phyloP scores from a whole-genome alignment of 2,329 filamentous ascomycete genomes.

The Alternaria arbusti region DNA sequence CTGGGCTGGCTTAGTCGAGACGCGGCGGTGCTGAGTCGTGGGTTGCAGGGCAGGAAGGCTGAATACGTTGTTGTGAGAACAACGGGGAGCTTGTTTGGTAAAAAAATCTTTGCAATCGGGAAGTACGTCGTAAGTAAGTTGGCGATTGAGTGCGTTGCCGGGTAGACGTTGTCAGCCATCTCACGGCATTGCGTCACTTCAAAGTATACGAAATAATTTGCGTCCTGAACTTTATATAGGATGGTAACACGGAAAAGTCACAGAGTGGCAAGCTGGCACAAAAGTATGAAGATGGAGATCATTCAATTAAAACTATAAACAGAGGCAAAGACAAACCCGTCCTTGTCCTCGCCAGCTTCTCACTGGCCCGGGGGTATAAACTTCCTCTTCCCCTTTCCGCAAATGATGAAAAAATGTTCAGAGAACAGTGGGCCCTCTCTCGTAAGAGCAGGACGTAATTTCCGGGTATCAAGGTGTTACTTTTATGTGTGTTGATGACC shows the following conservation, averaged over 20 bases:
- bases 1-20: background rate
- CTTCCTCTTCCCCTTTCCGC: background rate
- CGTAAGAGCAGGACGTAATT: conserved; percentile 13
- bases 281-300: background rate
- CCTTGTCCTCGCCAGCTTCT: background rate
- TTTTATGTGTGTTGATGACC: conserved; percentile 10
- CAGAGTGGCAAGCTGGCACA: background rate
- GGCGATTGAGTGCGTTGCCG: too few relatives aligned
- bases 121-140: too few relatives aligned
- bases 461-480: conserved; percentile 15
- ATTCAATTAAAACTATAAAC: background rate
- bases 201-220: background rate
- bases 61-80: background rate
- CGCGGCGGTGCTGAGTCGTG: background rate
- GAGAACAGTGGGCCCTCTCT: conserved; percentile 10
- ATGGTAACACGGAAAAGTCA: background rate
- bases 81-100: too few relatives aligned
- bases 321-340: background rate
- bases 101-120: too few relatives aligned
- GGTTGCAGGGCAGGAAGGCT: background rate
- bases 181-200: background rate
- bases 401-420: background rate
- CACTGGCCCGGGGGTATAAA: background rate
- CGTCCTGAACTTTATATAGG: background rate
- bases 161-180: background rate